Evolutionary conservation across 2,329 filamentous ascomycete species (phyloP), one percentile per base, ranked within the genome.

Genomic region (Hawksworthiomyces lignivorus): DNA sequence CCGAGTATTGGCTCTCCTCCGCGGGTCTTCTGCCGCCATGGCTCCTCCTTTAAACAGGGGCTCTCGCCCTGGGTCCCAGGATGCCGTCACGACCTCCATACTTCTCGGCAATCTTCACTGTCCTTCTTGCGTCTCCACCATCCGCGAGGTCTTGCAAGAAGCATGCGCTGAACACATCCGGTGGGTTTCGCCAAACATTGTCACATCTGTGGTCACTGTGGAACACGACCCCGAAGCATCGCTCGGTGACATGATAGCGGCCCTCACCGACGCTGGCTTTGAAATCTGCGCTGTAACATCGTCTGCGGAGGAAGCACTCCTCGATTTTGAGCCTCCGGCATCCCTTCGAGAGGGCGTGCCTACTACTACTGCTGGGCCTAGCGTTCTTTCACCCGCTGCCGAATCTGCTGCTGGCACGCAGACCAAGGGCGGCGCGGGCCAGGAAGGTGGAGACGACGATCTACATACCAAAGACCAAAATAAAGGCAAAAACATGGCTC

Each of bases 31-130:
- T n/a, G n/a, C 31, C 42, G 34, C 32, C 40, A 55, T 53, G 53
- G 44, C 46, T 53, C 39, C 54, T 19, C 44, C 56, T 32, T 41
- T 52, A 12, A 51, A 54, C 42, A 53, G 58, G 39, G 36, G 19
- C 20, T n/a, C 39, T 34, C 45, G 36, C 28, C 43, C 43, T 35
- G 19, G 10, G 11, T 18, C 9, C 12, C 35, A 43, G 17, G 20
- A 47, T 46, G 39, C 49, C 45, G 58, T 67, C 45, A 73, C 69
- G 11, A 81, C 76, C 2, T 80, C 75, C 26, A 77, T 82, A 54
- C 69, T 87, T 47, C 67, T 88, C 51, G 75, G 72, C 48, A 87
- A 88, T 59, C 69, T 88, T n/a, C 84, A 88, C 62, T 87, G 84
- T 63, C 79, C 82, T 12, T 84, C 82, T 46, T 88, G 84, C 58